Base-by-base conservation (phyloP, 257 asterid genomes). In the Penstemon eatonii region DNA sequence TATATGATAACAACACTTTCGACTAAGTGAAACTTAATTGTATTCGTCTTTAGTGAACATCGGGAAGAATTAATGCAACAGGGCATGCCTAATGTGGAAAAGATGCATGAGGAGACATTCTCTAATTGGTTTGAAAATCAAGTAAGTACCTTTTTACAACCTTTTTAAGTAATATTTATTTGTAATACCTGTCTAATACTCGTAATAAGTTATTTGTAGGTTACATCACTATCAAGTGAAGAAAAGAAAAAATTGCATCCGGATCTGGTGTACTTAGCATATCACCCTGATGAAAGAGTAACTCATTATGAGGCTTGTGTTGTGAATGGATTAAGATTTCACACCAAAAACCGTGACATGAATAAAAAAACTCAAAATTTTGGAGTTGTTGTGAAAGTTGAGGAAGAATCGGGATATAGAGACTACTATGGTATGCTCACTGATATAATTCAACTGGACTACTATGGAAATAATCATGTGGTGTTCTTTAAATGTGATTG, bases 271-370 rank as follows among this genome's bases (percentile, higher is more conserved):
- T 8, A 64, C 45, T 64, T 64, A n/a, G 25, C 57, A 25, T 64
- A 64, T 47, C 57, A 55, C 4, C 11, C 45, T 38, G 47, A 64
- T 6, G 49, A 11, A 49, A 10, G 69, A 6, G 69, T 47, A 10
- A 47, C 57, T 64, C 57, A 64, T 46, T 64, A 46, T 64, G 69
- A 64, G 57, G 56, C 45, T 64, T 64, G 69, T 11, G 15, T 64
- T 64, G 69, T 64, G 57, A 64, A 64, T 64, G 69, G 69, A 12
- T 33, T 64, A 11, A 10, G 25, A 33, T 64, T 64, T 49, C 69
- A 64, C 33, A 64, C 68, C 8, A 41, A 19, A 61, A 19, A 43
- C 5, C n/a, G 53, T 42, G 66, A 61, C 1, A 41, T 61, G 3
- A 19, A 25, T 44, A 63, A 25, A 15, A 63, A 25, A 63, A 63